Conservation (phyloP, 2,329 filamentous ascomycete genomes). For the Epichloe coenophiala region DNA sequence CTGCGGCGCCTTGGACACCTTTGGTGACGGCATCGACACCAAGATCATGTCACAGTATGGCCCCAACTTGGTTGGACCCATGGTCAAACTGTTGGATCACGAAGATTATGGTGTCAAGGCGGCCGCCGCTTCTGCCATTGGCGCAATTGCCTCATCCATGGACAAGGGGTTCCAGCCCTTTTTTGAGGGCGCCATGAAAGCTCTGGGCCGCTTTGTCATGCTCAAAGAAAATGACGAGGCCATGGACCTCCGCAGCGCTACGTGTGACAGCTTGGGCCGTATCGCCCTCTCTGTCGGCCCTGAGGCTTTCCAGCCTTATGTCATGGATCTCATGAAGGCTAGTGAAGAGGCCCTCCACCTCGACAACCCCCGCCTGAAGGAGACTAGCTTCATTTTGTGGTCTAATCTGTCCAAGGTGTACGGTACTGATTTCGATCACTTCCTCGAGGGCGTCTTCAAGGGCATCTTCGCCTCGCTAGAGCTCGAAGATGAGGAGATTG, state of each 20-base stretch:
- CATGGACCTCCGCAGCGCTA: conserved; percentile 75
- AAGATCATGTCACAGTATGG: conserved; percentile 69
- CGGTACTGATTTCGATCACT: conserved; percentile 66
- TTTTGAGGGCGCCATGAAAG: conserved; percentile 85
- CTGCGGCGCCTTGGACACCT: conserved; percentile 79
- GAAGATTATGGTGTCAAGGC: conserved; percentile 83
- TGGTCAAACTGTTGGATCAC: conserved; percentile 72
- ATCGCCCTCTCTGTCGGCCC: conserved; percentile 82
- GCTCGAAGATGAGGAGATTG: conserved; percentile 77
- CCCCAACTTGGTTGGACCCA: conserved; percentile 66
- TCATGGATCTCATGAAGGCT: conserved; percentile 77
- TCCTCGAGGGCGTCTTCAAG: conserved; percentile 64
- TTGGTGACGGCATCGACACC: conserved; percentile 76
- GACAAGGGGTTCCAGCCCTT: conserved; percentile 78
- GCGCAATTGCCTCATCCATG: conserved; percentile 77
- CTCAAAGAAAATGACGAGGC: conserved; percentile 86
- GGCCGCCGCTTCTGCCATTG: conserved; percentile 75
- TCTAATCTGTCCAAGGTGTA: conserved; percentile 90
- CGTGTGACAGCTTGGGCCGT: conserved; percentile 85
- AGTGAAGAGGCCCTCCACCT: conserved; percentile 84
- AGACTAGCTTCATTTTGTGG: conserved; percentile 97
- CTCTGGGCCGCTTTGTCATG: conserved; percentile 69
- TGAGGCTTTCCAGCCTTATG: conserved; percentile 79
- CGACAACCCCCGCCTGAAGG: conserved; percentile 79
- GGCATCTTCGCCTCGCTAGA: conserved; percentile 75